Percentiles rank a stretch among this genome's conserved stretches.
phyloP scores from a whole-genome alignment of 306 rosid genomes.

The Rubus idaeus region DNA sequence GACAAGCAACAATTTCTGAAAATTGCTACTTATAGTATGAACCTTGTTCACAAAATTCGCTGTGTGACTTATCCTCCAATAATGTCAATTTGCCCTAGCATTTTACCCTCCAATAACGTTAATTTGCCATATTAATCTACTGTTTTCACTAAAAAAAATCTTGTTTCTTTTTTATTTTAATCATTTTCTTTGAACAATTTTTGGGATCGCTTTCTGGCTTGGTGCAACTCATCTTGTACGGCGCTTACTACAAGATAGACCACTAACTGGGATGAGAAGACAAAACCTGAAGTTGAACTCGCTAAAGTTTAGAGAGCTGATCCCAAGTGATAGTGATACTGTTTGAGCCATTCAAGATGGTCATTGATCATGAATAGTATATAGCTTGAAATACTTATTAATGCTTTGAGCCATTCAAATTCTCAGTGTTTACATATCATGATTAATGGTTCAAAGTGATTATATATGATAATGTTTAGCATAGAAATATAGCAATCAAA shows the following conservation, averaged over 20 bases:
- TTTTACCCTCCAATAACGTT: no score
- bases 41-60: no score
- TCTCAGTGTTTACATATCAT: no score
- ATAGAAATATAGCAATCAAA: no score
- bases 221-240: conserved; percentile 47
- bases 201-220: conserved; percentile 46
- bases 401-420: not conserved
- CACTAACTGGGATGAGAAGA: conserved; percentile 17
- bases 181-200: not conserved
- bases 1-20: no score
- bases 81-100: no score
- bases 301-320: not conserved
- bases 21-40: no score
- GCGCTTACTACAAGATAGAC: conserved; percentile 29
- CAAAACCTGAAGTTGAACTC: not conserved
- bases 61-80: no score
- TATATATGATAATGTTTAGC: no score
- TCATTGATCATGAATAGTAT: not conserved
- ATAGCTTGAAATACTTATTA: not conserved
- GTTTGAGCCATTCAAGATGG: not conserved
- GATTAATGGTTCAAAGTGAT: no score
- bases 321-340: not conserved
- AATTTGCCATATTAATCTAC: no score
- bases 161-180: not conserved
- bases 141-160: no score